Base-by-base conservation (phyloP, 169 alveolate species). In the Plasmodium gallinaceum region DNA sequence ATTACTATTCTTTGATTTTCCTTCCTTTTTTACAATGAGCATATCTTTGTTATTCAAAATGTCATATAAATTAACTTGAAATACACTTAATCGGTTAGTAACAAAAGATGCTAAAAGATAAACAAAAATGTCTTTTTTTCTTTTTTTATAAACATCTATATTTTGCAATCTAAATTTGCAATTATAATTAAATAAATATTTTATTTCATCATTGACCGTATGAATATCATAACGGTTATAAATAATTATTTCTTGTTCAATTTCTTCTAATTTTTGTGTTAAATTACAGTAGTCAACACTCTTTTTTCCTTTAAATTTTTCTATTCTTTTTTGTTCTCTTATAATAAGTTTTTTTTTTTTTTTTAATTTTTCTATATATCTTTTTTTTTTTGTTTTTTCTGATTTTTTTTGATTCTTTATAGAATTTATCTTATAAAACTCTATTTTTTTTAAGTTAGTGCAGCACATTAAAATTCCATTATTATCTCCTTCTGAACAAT, bases 51-150 rank as follows among this genome's bases (percentile, higher is more conserved):
- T 90, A 61, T 85, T 71, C 60, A 91, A 90, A 32, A 60, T 58
- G 43, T 92, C 96, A 18, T 92, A 68, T 64, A 90, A 61, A 61
- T 93, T 93, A 69, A 93, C 52, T 66, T 88, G 62, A 70, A 80
- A 90, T 24, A 91, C 71, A 20, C 90, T 51, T 88, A 89, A 62
- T 18, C 93, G 91, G 42, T 92, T 92, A 43, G 88, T 18, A 5
- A 46, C 43, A 51, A 37, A 75, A 7, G 90, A 52, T 5, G 52
- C 78, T 0, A 86, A 60, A 7, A 86, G 51, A 66, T 60, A 71
- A 52, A 60, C 42, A 46, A n/a, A 71, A 42, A 22, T 46, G 52
- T 86, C 92, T 42, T 43, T 70, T 66, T 86, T 72, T 26, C 75
- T 64, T 37, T 74, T 86, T 39, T 74, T 73, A 24, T 58, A 60